Base-by-base conservation (phyloP, 2,329 filamentous ascomycete genomes). In the Xylariaceae sp. region DNA sequence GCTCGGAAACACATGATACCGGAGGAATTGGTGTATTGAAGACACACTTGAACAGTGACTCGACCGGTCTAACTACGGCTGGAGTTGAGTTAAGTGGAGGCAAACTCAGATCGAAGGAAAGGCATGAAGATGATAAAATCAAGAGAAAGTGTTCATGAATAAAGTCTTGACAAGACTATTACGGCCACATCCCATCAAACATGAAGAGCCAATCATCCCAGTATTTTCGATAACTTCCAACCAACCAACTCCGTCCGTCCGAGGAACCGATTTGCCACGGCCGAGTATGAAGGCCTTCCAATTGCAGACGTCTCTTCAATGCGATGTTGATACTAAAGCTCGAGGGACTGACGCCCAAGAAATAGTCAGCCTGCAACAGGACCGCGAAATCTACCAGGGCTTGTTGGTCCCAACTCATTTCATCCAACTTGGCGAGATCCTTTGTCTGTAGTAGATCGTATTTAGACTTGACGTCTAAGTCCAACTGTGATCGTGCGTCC, bases 131-230 rank as follows among this genome's bases (percentile, higher is more conserved):
- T n/a, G n/a, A 32, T 32, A 32, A 14, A 32, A 32, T 32, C 27
- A 32, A 4, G 4, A 16, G 27, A 32, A 16, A 32, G 16, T 32
- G 16, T 16, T 16, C 27, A 32, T 32, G 16, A 32, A 8, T 32
- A 32, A 32, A 8, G 27, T 32, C 38, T 44, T 33, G 33, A 23
- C 27, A 36, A 19, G 23, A 23, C 20, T n/a, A 14, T 47, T 44
- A 67, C 16, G 67, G 66, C 68, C 69, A 72, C 50, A 72, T 57
- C 0, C 67, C 66, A 36, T 72, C 68, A 44, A 64, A 72, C 67
- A 75, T 74, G 42, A 72, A 75, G 33, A 73, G 58, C 71, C 71
- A 74, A 48, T 74, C 70, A 11, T 70, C 66, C 66, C 67, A 74
- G 54, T 72, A 74, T 16, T 60, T 61, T 5, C 66, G 63, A 43